phyloP scores from a whole-genome alignment of 768 basidiomycete genomes.

The Tephrocybe sp. region DNA sequence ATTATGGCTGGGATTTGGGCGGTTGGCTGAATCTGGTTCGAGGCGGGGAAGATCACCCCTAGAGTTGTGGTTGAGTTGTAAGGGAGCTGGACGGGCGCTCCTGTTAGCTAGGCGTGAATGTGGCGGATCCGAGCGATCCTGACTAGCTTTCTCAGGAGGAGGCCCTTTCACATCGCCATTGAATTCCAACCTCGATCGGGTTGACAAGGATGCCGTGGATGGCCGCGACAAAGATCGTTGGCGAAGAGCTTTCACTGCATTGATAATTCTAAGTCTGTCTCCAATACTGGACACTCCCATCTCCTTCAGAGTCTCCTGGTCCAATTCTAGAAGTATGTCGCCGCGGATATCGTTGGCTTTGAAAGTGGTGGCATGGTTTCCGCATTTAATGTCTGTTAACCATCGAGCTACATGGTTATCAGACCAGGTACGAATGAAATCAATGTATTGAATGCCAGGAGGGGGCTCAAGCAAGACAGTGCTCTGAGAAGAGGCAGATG shows the following conservation, averaged over 20 bases:
- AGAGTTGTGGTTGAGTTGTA: constrained; percentile 61
- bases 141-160: constrained; percentile 5
- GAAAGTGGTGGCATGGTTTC: constrained; percentile 65
- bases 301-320: constrained; percentile 83
- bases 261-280: constrained; percentile 84
- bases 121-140: constrained; percentile 22
- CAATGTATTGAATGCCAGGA: constrained; percentile 52
- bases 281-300: constrained; percentile 89
- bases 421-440: constrained; percentile 69
- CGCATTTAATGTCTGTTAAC: constrained; percentile 77
- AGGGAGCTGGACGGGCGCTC: constrained; percentile 71
- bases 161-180: not conserved
- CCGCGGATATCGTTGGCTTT: constrained; percentile 87
- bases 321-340: constrained; percentile 87
- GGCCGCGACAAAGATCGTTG: constrained; percentile 43
- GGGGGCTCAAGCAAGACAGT: constrained; percentile 52
- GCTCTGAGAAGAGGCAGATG: constrained; percentile 32
- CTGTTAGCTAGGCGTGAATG: constrained; percentile 34
- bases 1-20: constrained; percentile 27
- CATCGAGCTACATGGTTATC: constrained; percentile 73
- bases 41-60: constrained; percentile 70
- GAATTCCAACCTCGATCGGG: constrained; percentile 14
- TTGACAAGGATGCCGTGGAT: constrained; percentile 18
- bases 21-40: constrained; percentile 58
- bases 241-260: constrained; percentile 78